phyloP scores from a whole-genome alignment of 2,329 filamentous ascomycete genomes.

The Aureobasidium sp. region DNA sequence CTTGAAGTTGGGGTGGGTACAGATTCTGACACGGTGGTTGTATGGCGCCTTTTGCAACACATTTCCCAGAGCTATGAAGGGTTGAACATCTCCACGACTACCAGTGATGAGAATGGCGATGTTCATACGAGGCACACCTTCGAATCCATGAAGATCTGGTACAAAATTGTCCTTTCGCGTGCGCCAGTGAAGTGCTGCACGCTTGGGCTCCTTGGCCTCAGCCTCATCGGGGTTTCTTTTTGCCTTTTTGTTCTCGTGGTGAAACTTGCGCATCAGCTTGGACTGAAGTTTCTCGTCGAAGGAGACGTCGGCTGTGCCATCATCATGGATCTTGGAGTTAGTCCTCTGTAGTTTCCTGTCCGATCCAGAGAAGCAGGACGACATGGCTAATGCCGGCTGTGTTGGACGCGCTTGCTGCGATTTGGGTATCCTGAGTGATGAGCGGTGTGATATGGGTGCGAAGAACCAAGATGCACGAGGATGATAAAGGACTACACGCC shows the following conservation, averaged over 20 bases:
- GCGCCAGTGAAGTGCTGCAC: background rate
- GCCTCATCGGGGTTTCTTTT: background rate
- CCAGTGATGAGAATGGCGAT: conserved; percentile 45
- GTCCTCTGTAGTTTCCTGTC: background rate
- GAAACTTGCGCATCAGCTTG: background rate
- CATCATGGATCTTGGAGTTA: conserved; percentile 3
- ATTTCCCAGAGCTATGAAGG: conserved; percentile 44
- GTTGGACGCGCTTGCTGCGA: too few relatives aligned
- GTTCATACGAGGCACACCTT: conserved; percentile 34
- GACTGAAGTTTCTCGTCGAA: background rate
- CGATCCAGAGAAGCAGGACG: conserved; percentile 3
- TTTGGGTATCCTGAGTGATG: background rate
- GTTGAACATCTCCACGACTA: conserved; percentile 45
- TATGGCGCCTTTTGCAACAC: conserved; percentile 43
- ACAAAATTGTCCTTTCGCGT: background rate
- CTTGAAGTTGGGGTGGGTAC: conserved; percentile 44
- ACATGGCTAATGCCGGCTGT: background rate
- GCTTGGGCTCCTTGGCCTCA: background rate
- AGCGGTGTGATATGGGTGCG: background rate
- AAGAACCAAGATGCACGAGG: background rate
- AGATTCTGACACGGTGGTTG: conserved; percentile 42
- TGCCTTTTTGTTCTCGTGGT: background rate
- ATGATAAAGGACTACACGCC: background rate
- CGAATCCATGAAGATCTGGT: background rate
- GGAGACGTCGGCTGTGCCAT: conserved; percentile 3